Conservation (phyloP, 73 alveolate species). For the Tetrahymena malaccensis region DNA sequence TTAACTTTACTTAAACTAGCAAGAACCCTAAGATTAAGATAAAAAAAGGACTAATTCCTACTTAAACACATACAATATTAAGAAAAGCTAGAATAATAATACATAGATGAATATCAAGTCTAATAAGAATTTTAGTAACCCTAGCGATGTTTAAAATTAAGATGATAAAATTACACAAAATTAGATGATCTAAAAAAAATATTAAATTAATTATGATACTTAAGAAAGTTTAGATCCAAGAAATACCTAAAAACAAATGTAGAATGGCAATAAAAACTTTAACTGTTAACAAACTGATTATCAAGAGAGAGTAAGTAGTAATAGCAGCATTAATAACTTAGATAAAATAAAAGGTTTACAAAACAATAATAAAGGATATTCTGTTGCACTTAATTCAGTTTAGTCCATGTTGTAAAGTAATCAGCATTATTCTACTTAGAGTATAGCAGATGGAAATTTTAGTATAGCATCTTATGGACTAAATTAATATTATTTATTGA, state of each 20-base stretch:
- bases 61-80: neutral
- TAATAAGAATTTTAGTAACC: neutral
- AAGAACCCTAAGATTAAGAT: neutral
- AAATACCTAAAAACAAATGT: neutral
- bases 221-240: neutral
- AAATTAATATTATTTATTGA: neutral
- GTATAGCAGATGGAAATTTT: neutral
- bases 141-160: neutral
- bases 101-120: neutral
- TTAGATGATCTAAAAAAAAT: neutral
- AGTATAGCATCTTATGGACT: neutral
- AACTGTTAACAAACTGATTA: neutral
- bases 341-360: neutral
- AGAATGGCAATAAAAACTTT: neutral
- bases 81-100: neutral
- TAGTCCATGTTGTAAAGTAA: neutral
- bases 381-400: neutral
- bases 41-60: neutral
- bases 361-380: neutral
- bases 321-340: neutral
- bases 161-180: neutral
- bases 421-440: neutral
- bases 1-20: neutral
- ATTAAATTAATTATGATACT: neutral
- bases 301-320: neutral